Percentiles rank a stretch among this genome's conserved stretches.
phyloP scores from a whole-genome alignment of 352 stramenopile genomes.

The Globisporangium viniferum region DNA sequence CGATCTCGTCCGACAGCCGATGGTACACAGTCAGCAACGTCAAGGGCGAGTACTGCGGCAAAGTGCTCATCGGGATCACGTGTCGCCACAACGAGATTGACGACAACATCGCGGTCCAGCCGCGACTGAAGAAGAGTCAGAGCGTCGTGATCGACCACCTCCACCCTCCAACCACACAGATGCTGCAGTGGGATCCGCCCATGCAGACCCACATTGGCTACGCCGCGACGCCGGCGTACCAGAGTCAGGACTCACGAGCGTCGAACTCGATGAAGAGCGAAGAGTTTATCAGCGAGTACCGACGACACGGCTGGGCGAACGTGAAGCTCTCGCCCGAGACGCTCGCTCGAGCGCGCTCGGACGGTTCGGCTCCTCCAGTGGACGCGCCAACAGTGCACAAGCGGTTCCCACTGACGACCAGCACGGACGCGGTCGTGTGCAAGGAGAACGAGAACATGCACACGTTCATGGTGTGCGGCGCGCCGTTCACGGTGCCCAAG shows the following conservation, averaged over 20 bases:
- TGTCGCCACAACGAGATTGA: constrained; percentile 39
- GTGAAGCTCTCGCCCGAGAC: constrained; percentile 74
- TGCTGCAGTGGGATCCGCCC: constrained; percentile 68
- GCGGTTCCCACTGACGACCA: constrained; percentile 30
- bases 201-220: constrained; percentile 21
- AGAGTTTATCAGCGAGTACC: constrained; percentile 40
- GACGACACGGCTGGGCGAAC: constrained; percentile 74
- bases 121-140: constrained; percentile 72
- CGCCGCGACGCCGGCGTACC: constrained; percentile 32
- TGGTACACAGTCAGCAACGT: constrained; percentile 86
- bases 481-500: constrained; percentile 79
- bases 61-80: constrained; percentile 78
- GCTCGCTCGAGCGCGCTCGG: constrained; percentile 48
- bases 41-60: constrained; percentile 86
- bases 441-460: constrained; percentile 88
- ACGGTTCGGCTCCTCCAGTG: constrained; percentile 41
- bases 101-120: constrained; percentile 31
- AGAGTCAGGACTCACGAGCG: constrained; percentile 11
- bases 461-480: constrained; percentile 88
- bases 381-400: constrained; percentile 36
- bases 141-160: constrained; percentile 71
- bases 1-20: constrained; percentile 66
- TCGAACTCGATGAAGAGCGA: constrained; percentile 30
- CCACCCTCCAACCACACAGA: constrained; percentile 64
- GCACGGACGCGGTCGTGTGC: constrained; percentile 59